phyloP scores from a whole-genome alignment of 225 moss, liverwort and hornwort species.

The Antitrichia curtipendula region DNA sequence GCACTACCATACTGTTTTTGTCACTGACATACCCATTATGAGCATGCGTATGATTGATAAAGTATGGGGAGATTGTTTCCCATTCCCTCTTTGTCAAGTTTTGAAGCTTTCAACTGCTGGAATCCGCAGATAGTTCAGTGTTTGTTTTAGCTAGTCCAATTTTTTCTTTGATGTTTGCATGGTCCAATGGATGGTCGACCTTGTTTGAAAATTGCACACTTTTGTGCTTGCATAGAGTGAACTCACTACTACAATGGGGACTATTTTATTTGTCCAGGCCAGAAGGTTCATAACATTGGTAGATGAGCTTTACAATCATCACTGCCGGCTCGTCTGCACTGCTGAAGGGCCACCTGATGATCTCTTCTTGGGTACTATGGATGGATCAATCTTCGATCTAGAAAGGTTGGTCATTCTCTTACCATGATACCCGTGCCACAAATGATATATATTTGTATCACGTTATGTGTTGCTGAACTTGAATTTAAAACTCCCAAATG shows the following conservation, averaged over 20 bases:
- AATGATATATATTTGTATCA: neutral
- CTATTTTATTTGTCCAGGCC: slow-evolving; percentile 34
- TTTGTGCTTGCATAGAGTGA: neutral
- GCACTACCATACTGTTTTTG: slow-evolving; percentile 71
- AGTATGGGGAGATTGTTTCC: slow-evolving; percentile 19
- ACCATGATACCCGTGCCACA: neutral
- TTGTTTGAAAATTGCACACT: neutral
- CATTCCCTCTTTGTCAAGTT: neutral
- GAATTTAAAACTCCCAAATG: neutral
- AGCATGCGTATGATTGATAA: slow-evolving; percentile 82
- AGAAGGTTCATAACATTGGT: slow-evolving; percentile 87
- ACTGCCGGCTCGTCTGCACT: slow-evolving; percentile 80
- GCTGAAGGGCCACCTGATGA: slow-evolving; percentile 74
- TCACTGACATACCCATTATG: slow-evolving; percentile 76
- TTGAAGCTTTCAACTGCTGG: neutral
- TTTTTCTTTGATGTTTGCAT: neutral
- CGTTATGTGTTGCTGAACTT: neutral
- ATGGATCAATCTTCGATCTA: slow-evolving; percentile 69
- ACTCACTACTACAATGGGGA: neutral
- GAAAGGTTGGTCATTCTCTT: slow-evolving; percentile 42
- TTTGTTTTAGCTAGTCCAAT: neutral
- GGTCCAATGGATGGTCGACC: neutral
- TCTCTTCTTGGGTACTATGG: slow-evolving; percentile 73
- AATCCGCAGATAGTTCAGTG: neutral
- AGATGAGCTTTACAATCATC: slow-evolving; percentile 96